Conservation (phyloP, 805 yeast species). For the Nakazawaea ishiwadae region DNA sequence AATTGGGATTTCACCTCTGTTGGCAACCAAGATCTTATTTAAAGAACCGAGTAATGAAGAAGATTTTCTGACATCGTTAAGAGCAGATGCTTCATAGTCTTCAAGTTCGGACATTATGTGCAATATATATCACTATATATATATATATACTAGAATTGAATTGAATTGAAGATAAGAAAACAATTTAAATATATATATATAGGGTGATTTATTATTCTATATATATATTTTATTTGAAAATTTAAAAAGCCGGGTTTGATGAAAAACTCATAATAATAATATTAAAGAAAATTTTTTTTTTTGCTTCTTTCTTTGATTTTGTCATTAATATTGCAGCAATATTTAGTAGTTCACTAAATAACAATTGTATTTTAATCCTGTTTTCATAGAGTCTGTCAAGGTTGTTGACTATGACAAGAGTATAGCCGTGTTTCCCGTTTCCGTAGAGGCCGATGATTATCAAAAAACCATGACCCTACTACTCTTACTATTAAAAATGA, state of each 20-base stretch:
- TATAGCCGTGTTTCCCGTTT: too few species aligned
- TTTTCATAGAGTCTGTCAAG: neutral
- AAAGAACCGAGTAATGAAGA: constrained; percentile 45
- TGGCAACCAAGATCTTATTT: constrained; percentile 70
- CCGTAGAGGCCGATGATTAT: too few species aligned
- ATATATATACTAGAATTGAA: neutral
- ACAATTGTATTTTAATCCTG: neutral
- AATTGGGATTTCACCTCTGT: constrained; percentile 82
- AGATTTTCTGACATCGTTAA: constrained; percentile 31
- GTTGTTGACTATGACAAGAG: too few species aligned
- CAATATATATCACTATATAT: neutral
- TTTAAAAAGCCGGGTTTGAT: neutral
- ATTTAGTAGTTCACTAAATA: neutral
- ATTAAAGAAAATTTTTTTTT: too few species aligned
- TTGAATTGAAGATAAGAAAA: neutral
- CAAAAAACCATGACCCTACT: too few species aligned
- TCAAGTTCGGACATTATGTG: constrained; percentile 10
- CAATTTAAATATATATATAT: too few species aligned
- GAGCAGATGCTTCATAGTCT: constrained; percentile 9
- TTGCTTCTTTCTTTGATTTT: too few species aligned
- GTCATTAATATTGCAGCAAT: neutral
- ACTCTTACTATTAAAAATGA: too few species aligned
- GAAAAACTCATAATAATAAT: too few species aligned
- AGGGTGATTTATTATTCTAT: too few species aligned
- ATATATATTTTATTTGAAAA: neutral